A percentile compares a stretch with the other conserved stretches of the same genome.
Conservation (phyloP, 345 rosid genomes). For the Trapa incisa region DNA sequence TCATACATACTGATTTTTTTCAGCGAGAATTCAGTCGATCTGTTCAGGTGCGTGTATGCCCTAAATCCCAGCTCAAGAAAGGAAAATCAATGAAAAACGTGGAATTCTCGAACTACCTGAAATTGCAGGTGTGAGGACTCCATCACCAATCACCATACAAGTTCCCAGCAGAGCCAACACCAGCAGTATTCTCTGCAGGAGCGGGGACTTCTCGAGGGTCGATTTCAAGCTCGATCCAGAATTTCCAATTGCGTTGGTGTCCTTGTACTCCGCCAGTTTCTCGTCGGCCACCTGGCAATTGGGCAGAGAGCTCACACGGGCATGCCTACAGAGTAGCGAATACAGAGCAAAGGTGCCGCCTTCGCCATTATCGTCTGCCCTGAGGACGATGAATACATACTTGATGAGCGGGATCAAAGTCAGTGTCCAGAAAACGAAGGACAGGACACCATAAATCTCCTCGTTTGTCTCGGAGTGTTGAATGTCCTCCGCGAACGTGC, state of each 20-base stretch:
- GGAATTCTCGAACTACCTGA: slow-evolving; percentile 18
- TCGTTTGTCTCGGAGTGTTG: slow-evolving; percentile 30
- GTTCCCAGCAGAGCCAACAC: slow-evolving; percentile 34
- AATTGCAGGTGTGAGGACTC: slow-evolving; percentile 38
- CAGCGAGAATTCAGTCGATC: background rate
- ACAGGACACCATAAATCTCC: slow-evolving; percentile 34
- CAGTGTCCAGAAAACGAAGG: slow-evolving; percentile 35
- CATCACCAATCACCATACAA: slow-evolving; percentile 44
- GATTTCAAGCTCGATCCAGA: slow-evolving; percentile 21
- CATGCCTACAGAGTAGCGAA: slow-evolving; percentile 34
- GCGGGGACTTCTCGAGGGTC: slow-evolving; percentile 21
- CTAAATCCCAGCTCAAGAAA: background rate
- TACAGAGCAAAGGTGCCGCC: slow-evolving; percentile 41
- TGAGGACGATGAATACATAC: slow-evolving; percentile 32
- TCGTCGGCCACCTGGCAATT: slow-evolving; percentile 36
- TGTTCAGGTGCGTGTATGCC: background rate
- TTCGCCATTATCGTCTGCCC: slow-evolving; percentile 40
- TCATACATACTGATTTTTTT: background rate
- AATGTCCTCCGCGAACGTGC: slow-evolving; percentile 33
- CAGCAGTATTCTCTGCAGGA: slow-evolving; percentile 24
- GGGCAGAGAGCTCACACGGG: slow-evolving; percentile 26
- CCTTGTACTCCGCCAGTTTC: slow-evolving; percentile 28
- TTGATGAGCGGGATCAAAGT: slow-evolving; percentile 27
- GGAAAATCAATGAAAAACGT: background rate
- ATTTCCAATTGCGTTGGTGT: slow-evolving; percentile 8